Conservation (phyloP, 306 rosid genomes). For the Sesbania bispinosa region DNA sequence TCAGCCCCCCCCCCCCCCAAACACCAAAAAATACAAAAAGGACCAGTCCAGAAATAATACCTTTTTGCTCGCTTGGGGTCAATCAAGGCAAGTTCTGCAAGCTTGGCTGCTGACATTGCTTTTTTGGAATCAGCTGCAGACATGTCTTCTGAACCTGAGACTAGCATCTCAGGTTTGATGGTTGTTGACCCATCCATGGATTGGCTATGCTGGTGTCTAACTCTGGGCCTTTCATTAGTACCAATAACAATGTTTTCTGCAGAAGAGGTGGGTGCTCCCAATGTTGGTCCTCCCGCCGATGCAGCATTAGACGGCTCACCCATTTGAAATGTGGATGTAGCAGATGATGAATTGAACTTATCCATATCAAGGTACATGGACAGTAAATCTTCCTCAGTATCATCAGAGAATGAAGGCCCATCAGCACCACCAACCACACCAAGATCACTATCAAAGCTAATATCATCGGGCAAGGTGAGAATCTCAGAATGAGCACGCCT, state of each 20-base stretch:
- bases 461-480: conserved; percentile 86
- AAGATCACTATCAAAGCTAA: conserved; percentile 90
- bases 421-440: conserved; percentile 92
- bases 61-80: conserved; percentile 98
- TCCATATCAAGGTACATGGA: conserved; percentile 98
- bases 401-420: conserved; percentile 88
- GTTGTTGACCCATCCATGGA: conserved; percentile 94
- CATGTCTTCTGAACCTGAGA: conserved; percentile 67
- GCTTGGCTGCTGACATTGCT: conserved; percentile 85
- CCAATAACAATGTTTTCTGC: conserved; percentile 41
- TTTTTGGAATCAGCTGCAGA: conserved; percentile 73
- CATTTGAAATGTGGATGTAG: conserved; percentile 60
- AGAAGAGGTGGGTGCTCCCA: conserved; percentile 39
- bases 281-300: too few relatives aligned
- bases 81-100: conserved; percentile 82
- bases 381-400: conserved; percentile 85
- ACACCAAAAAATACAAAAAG: neutral
- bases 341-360: conserved; percentile 80
- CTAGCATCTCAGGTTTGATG: conserved; percentile 78
- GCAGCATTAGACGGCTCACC: conserved; percentile 59
- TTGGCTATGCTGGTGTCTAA: conserved; percentile 94
- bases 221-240: conserved; percentile 69
- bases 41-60: conserved; percentile 31
- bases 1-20: neutral
- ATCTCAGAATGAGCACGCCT: conserved; percentile 96